phyloP scores from a whole-genome alignment of 441 rosid genomes.

The Gossypium lobatum region DNA sequence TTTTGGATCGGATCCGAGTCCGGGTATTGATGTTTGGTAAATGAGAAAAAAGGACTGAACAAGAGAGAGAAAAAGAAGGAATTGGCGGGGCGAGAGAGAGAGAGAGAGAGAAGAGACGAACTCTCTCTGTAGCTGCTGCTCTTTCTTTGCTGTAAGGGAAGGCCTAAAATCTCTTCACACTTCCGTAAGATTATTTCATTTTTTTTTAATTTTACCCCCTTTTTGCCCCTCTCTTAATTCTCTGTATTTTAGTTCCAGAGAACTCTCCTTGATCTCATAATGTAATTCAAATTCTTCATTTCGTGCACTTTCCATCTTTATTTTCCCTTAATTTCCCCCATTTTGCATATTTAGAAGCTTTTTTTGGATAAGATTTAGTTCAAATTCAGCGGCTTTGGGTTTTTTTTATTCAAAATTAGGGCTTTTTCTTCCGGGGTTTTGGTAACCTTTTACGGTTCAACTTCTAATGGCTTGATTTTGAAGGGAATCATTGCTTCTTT shows the following conservation, averaged over 20 bases:
- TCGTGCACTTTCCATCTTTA: neutral
- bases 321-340: neutral
- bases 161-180: conserved; percentile 6
- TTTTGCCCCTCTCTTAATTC: neutral
- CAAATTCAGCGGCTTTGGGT: neutral
- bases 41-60: neutral
- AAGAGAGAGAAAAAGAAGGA: neutral
- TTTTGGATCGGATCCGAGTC: neutral
- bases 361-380: neutral
- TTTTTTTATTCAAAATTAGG: neutral
- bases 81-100: neutral
- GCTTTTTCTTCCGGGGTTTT: neutral
- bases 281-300: conserved; percentile 10
- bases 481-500: conserved; percentile 6
- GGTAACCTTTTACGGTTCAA: neutral
- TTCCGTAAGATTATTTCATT: conserved; percentile 16
- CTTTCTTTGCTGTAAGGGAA: conserved; percentile 10
- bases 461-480: conserved; percentile 1
- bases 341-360: neutral
- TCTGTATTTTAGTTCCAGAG: neutral
- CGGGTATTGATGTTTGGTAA: neutral
- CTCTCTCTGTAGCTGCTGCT: conserved; percentile 13
- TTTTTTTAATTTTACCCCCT: neutral
- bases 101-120: neutral
- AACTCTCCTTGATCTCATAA: neutral